Base-by-base conservation (phyloP, 1,284 basidiomycete genomes). In the Microbotryum lychnidis-dioicae region DNA sequence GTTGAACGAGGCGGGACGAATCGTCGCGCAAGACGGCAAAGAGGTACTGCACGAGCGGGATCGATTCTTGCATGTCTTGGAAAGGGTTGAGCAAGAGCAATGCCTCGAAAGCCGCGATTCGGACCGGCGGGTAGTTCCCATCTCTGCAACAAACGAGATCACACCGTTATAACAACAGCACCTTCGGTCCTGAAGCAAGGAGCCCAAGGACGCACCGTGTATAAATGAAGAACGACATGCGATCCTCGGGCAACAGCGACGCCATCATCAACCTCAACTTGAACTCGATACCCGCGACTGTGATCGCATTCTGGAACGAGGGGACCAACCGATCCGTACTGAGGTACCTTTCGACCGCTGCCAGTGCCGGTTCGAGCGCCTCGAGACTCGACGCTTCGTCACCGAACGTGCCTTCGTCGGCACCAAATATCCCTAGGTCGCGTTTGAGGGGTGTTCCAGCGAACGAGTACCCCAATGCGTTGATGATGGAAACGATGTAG, bases 301-400 rank as follows among this genome's bases (percentile, higher is more conserved):
- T 93, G 47, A 98, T 86, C 27, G 92, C 84, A 72, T 98, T 98
- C 72, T 97, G 91, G 63, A 85, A 87, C 5, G 93, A 96, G 4
- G 96, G 91, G 59, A 98, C 93, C 20, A 98, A 80, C 60, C 91
- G 82, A 75, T 99, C 96, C 82, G 97, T 90, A 67, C 86, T 91
- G 64, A 91, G 86, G 74, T 93, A 92, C 44, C 94, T 82, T 72
- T 94, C 90, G 47, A 97, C 84, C 72, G 91, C 89, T 20, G 83
- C 81, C 27, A 85, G 74, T 0, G 87, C 87, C 65, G 86, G 83
- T 65, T 85, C 83, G 58, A 91, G 75, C 29, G 91, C 78, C 54
- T 82, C 80, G 25, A 78, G 77, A 68, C 87, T 86, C 73, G 87
- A 84, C 18, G 77, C 77, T 69, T 80, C 87, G 37, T 42, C 37